Evolutionary conservation across 257 asterid species (phyloP).

Genomic region (Jacaranda mimosifolia): DNA sequence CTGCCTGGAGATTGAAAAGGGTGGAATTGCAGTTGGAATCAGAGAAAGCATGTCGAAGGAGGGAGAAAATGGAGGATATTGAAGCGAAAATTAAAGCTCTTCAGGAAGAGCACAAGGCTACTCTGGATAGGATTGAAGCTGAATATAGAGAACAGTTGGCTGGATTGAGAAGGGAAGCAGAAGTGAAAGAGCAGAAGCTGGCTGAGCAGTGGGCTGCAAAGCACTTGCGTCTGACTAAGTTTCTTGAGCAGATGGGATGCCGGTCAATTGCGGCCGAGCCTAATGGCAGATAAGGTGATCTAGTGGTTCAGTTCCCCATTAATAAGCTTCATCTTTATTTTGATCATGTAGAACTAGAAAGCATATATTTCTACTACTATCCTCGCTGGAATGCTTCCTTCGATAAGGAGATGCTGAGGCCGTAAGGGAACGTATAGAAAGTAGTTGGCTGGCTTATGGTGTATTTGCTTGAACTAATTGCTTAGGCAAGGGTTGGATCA

Average conservation of each 20-base stretch:
- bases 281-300: conserved; percentile 29
- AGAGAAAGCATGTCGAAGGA: conserved; percentile 75
- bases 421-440: no score
- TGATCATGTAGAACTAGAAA: neutral
- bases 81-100: conserved; percentile 82
- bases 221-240: conserved; percentile 49
- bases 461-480: no score
- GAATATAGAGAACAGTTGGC: conserved; percentile 84
- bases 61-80: conserved; percentile 81
- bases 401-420: no score
- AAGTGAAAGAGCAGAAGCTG: conserved; percentile 84
- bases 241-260: conserved; percentile 59
- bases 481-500: no score
- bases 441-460: no score
- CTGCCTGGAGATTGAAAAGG: conserved; percentile 74
- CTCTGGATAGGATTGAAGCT: conserved; percentile 71
- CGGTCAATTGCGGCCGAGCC: conserved; percentile 43
- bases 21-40: conserved; percentile 87
- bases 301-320: neutral
- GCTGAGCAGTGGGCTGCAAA: conserved; percentile 91
- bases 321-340: neutral
- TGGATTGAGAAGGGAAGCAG: conserved; percentile 87
- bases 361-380: neutral
- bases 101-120: conserved; percentile 74
- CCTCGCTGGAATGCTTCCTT: neutral